Evolutionary conservation across 2,329 filamentous ascomycete species (phyloP).

Genomic region (Talaromyces islandicus): DNA sequence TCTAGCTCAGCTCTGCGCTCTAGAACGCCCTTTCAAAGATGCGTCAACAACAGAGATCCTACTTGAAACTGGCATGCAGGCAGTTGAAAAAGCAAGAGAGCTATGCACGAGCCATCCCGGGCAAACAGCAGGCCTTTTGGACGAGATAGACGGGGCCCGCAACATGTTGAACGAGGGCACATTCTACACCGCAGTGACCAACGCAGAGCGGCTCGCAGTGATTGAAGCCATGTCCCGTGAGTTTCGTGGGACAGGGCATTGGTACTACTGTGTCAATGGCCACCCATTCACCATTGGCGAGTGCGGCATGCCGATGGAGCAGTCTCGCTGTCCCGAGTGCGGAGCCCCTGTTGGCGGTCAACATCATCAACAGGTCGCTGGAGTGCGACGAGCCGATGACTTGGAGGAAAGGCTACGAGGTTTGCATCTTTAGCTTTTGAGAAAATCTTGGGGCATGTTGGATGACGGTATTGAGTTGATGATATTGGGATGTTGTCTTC

Average conservation of each 20-base stretch:
- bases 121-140: slow-evolving; percentile 30
- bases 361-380: slow-evolving; percentile 13
- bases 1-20: slow-evolving; percentile 42
- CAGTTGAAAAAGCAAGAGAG: background rate
- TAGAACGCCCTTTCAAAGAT: slow-evolving; percentile 28
- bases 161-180: slow-evolving; percentile 41
- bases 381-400: slow-evolving; percentile 3
- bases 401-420: background rate
- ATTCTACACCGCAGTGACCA: slow-evolving; percentile 46
- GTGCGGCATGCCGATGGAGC: slow-evolving; percentile 25
- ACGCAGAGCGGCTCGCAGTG: slow-evolving; percentile 47
- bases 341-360: slow-evolving; percentile 18
- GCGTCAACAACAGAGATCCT: background rate
- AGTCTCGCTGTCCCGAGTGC: slow-evolving; percentile 21
- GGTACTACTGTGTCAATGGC: slow-evolving; percentile 31
- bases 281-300: slow-evolving; percentile 22
- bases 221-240: slow-evolving; percentile 48
- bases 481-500: background rate
- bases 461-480: background rate
- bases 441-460: background rate
- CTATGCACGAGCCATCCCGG: slow-evolving; percentile 11
- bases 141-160: slow-evolving; percentile 43
- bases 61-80: background rate
- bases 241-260: slow-evolving; percentile 48
- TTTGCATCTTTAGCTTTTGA: background rate